Conservation (phyloP, 163 green algal genomes). For the Prototheca wickerhamii region DNA sequence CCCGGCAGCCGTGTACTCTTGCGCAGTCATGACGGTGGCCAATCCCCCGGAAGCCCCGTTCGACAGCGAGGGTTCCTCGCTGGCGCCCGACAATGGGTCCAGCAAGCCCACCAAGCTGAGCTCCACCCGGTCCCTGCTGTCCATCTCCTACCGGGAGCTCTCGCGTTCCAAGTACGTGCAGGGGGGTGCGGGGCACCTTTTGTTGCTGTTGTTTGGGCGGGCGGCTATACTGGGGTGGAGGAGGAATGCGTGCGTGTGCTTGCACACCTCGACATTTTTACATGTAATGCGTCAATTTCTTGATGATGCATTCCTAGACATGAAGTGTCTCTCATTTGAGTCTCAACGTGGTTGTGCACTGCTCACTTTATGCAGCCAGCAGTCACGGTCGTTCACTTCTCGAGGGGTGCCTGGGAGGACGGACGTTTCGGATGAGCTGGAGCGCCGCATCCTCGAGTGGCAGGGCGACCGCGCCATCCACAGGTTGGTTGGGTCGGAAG, state of each 20-base stretch:
- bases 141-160: slow-evolving; percentile 18
- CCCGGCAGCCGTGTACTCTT: background rate
- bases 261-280: no score
- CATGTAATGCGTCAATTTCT: no score
- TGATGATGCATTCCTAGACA: no score
- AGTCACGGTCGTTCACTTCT: background rate
- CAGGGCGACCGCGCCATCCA: slow-evolving; percentile 66
- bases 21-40: slow-evolving; percentile 4
- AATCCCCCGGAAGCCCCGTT: background rate
- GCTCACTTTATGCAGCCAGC: no score
- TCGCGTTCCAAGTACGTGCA: slow-evolving; percentile 17
- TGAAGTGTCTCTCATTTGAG: no score
- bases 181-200: no score
- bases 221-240: no score
- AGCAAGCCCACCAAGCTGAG: background rate
- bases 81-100: background rate
- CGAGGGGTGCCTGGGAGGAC: slow-evolving; percentile 27
- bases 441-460: slow-evolving; percentile 11
- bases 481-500: slow-evolving; percentile 35
- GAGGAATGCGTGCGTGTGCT: no score
- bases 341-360: no score
- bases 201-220: no score
- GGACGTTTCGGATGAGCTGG: slow-evolving; percentile 16
- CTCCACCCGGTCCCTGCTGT: slow-evolving; percentile 11
- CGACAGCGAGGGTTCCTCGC: background rate